Percentiles rank a stretch among this genome's conserved stretches.
Conservation (phyloP, 2,329 filamentous ascomycete genomes). For the Xylariaceae sp. region DNA sequence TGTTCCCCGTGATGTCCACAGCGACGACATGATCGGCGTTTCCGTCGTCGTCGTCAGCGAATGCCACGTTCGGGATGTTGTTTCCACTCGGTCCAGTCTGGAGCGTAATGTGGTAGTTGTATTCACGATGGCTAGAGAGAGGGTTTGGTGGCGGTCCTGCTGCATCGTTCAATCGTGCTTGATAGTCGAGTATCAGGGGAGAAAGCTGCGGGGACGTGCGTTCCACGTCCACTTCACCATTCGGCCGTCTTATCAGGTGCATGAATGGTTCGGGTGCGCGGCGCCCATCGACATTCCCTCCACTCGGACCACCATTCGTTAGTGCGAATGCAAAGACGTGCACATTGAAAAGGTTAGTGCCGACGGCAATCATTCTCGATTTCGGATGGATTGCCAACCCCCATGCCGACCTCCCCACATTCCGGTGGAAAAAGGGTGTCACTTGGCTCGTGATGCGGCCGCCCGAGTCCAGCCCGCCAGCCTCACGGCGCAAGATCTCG, state of each 20-base stretch:
- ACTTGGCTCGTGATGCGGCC: neutral
- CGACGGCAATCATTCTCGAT: slow-evolving; percentile 81
- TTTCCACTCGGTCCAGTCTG: slow-evolving; percentile 32
- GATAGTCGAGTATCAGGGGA: neutral
- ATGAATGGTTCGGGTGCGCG: slow-evolving; percentile 15
- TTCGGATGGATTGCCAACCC: slow-evolving; percentile 75
- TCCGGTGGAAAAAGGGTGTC: slow-evolving; percentile 62
- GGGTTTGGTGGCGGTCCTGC: neutral
- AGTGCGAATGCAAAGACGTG: slow-evolving; percentile 33
- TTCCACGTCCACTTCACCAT: no score
- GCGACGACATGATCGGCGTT: slow-evolving; percentile 46
- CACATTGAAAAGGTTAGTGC: slow-evolving; percentile 58
- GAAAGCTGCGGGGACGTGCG: no score
- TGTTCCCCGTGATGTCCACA: slow-evolving; percentile 43
- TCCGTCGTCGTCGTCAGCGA: slow-evolving; percentile 42
- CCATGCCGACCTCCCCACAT: slow-evolving; percentile 79
- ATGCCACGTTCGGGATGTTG: slow-evolving; percentile 51
- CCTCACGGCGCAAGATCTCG: slow-evolving; percentile 20
- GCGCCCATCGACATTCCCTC: slow-evolving; percentile 1
- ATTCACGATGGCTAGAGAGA: slow-evolving; percentile 31
- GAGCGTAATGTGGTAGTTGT: slow-evolving; percentile 47
- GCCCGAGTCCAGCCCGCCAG: no score
- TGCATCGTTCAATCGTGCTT: neutral
- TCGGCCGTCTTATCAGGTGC: slow-evolving; percentile 11
- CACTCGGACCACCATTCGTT: neutral